A percentile compares a stretch with the other conserved stretches of the same genome.
Conservation (phyloP, 352 stramenopile species). For the Phytophthora tentaculata region DNA sequence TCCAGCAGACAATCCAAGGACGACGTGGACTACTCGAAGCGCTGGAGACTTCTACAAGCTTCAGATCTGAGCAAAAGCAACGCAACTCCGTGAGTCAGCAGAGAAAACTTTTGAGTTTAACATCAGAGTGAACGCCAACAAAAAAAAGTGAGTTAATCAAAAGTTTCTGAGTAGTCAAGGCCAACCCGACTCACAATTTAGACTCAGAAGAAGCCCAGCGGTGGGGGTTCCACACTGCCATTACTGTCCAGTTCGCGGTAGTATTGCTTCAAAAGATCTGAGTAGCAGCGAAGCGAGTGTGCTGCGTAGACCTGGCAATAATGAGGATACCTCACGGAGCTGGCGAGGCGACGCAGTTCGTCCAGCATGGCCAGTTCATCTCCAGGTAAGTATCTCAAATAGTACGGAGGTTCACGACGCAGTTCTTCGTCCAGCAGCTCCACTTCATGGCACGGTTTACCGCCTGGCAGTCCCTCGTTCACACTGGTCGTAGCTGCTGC, state of each 20-base stretch:
- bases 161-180: constrained; percentile 4
- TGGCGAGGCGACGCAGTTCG: constrained; percentile 61
- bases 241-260: constrained; percentile 58
- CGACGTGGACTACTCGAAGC: constrained; percentile 51
- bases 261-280: constrained; percentile 73
- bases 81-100: constrained; percentile 10
- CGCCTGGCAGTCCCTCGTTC: constrained; percentile 66
- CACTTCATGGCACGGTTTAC: constrained; percentile 59
- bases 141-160: constrained; percentile 13
- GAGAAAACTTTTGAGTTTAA: no score
- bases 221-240: constrained; percentile 51
- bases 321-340: constrained; percentile 57
- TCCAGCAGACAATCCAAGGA: constrained; percentile 56
- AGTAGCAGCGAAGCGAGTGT: constrained; percentile 65
- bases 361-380: constrained; percentile 71
- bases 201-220: constrained; percentile 56
- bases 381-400: constrained; percentile 69
- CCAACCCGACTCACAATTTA: not conserved
- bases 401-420: constrained; percentile 71
- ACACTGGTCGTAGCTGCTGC: constrained; percentile 42
- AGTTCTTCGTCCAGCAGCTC: constrained; percentile 65
- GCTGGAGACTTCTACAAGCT: constrained; percentile 34
- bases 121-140: not conserved
- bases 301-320: constrained; percentile 67
- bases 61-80: constrained; percentile 10